Conservation (phyloP, 305 asterid species). For the Nicotiana rustica region DNA sequence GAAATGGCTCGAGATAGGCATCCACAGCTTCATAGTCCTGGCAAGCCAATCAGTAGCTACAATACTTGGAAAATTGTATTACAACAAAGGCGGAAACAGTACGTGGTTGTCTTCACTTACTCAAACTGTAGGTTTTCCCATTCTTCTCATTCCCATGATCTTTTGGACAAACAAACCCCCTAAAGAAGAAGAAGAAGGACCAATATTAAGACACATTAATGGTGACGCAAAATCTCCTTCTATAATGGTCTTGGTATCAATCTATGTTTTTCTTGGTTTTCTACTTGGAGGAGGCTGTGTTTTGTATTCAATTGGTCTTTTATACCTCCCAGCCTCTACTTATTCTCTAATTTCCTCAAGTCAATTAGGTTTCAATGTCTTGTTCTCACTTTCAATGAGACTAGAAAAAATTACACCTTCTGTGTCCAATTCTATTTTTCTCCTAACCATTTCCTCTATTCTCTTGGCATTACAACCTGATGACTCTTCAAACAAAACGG, state of each 20-base stretch:
- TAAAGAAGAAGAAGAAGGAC: too few relatives aligned
- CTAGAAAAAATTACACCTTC: slow-evolving; percentile 48
- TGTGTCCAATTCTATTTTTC: slow-evolving; percentile 43
- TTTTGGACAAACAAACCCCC: not conserved
- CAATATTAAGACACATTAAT: not conserved
- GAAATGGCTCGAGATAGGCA: slow-evolving; percentile 36
- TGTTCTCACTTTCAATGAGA: slow-evolving; percentile 51
- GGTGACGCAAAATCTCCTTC: not conserved
- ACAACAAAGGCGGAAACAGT: slow-evolving; percentile 42
- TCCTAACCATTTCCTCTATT: slow-evolving; percentile 47
- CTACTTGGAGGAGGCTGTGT: slow-evolving; percentile 41
- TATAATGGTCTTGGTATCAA: not conserved
- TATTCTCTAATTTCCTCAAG: slow-evolving; percentile 50
- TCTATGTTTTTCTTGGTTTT: slow-evolving; percentile 40
- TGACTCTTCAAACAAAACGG: not conserved
- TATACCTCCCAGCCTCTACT: slow-evolving; percentile 50
- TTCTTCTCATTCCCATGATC: slow-evolving; percentile 17
- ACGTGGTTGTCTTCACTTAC: slow-evolving; percentile 40
- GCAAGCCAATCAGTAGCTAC: slow-evolving; percentile 38
- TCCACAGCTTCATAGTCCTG: slow-evolving; percentile 32
- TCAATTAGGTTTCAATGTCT: slow-evolving; percentile 53
- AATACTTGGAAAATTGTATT: slow-evolving; percentile 38
- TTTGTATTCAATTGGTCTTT: slow-evolving; percentile 46
- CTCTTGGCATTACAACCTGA: slow-evolving; percentile 46
- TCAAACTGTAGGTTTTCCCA: slow-evolving; percentile 37